Percentiles rank a stretch among this genome's conserved stretches.
These are phyloP conservation scores for Anthoceros angustus DNA, from an alignment of 225 moss, liverwort and hornwort species.

Conservation along the genomic window DNA sequence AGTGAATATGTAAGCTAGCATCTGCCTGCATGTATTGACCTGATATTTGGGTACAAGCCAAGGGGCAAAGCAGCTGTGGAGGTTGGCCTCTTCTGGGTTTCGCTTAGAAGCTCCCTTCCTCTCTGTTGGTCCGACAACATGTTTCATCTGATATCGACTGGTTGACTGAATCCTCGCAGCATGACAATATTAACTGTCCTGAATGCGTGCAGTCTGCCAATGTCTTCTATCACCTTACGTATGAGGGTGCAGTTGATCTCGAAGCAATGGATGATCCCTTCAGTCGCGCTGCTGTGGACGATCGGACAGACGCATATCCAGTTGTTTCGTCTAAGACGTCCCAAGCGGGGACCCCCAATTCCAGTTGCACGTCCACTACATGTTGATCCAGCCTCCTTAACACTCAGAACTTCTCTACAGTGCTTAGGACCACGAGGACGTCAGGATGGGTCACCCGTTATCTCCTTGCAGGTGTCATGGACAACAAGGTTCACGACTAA, in stretches of 20 bases:
- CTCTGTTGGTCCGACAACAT: no score
- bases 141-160: no score
- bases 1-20: slow-evolving; percentile 60
- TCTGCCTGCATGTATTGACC: slow-evolving; percentile 64
- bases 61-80: slow-evolving; percentile 47
- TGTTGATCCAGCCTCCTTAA: slow-evolving; percentile 64
- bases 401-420: slow-evolving; percentile 37
- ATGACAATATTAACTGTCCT: neutral
- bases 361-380: slow-evolving; percentile 63
- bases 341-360: slow-evolving; percentile 50
- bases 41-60: slow-evolving; percentile 66
- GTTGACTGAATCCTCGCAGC: neutral
- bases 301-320: slow-evolving; percentile 69
- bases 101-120: no score
- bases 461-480: slow-evolving; percentile 51
- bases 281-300: slow-evolving; percentile 61
- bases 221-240: slow-evolving; percentile 64
- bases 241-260: slow-evolving; percentile 67
- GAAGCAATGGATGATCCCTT: slow-evolving; percentile 44
- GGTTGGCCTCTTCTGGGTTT: slow-evolving; percentile 26
- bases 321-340: slow-evolving; percentile 51
- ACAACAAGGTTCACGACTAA: slow-evolving; percentile 51
- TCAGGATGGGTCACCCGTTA: slow-evolving; percentile 32
- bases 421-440: slow-evolving; percentile 20
- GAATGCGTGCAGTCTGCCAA: slow-evolving; percentile 35